Evolutionary conservation across 2,329 filamentous ascomycete species (phyloP), one percentile per base, ranked within the genome.

Genomic region (Trichophyton simii): DNA sequence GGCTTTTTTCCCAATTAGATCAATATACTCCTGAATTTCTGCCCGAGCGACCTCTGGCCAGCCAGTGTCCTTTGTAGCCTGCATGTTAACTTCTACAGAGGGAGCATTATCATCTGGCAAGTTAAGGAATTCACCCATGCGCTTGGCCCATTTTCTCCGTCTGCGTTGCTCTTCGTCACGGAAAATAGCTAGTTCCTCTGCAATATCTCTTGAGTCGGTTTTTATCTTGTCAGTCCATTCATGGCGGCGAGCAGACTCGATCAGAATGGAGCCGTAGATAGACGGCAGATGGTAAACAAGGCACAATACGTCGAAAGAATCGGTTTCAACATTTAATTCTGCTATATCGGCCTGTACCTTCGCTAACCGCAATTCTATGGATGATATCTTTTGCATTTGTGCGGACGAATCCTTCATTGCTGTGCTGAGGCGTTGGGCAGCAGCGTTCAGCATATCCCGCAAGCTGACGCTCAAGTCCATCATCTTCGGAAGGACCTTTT

Each of bases 181-280:
- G 65, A 95, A 92, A 0, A 89, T 79, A 1, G 91, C 89, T 82
- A 97, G 89, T 70, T 97, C 92, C 71, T 97, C 95, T 28, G 91
- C 90, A 28, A 99, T 77, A 0, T 87, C 89, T 1, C 88, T 86
- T 0, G 92, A 94, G 68, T 97, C 94, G 1, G 83, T 82, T 70
- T 87, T 89, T 72, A 97, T 87, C 74, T 95, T 96, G 59, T 95
- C 89, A 11, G 83, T 84, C 91, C 94, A 99, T 74, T 96, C 91
- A 38, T 86, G 86, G 22, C 94, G 86, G 62, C 89, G 84, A 46
- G 96, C 84, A 15, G 90, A 87, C 74, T 99, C 94, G 2, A 89
- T 83, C 20, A 95, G 78, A 62, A 96, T 88, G 1, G 91, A 91
- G 0, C 91, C 91, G 71, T 97, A 99, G 67, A 95, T 85, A 61